Base-by-base conservation (phyloP, 495 filamentous ascomycete genomes). In the Aspergillus coremiiformis region DNA sequence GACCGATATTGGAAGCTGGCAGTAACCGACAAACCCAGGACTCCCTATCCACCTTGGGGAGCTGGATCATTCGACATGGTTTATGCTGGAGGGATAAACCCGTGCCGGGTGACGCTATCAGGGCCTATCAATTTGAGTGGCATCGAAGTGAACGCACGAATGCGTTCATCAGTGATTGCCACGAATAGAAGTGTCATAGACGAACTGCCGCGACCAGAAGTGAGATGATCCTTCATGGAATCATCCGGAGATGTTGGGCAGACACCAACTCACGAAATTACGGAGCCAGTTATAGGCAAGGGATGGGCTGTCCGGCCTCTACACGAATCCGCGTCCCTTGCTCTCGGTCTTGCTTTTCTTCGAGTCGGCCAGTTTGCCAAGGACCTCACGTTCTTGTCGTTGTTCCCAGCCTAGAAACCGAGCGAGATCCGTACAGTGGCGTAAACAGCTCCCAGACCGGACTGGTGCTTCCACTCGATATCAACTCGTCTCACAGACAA, bases 71-170 rank as follows among this genome's bases (percentile, higher is more conserved):
- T 63, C 29, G 61, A 49, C 23, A 27, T 20, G 26, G 10, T 11
- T 44, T 30, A 12, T 33, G 4, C 27, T 9, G 12, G 6, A 11
- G 5, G 15, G 5, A 7, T n/a, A n/a, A n/a, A n/a, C n/a, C n/a
- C n/a, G 5, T 83, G 60, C 80, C 80, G 83, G 0, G 78, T 77
- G 52, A 82, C 70, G 19, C 81, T 81, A 65, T 81, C 78, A 41
- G 77, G 71, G 80, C 81, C 66, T 69, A 24, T n/a, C n/a, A n/a
- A n/a, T n/a, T n/a, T n/a, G n/a, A n/a, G n/a, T n/a, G n/a, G n/a
- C n/a, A n/a, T n/a, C n/a, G n/a, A n/a, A n/a, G n/a, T n/a, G n/a
- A n/a, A n/a, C n/a, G n/a, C n/a, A n/a, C n/a, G n/a, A n/a, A n/a
- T n/a, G n/a, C n/a, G n/a, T n/a, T n/a, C n/a, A n/a, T n/a, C n/a